Percentiles rank a stretch among this genome's conserved stretches.
phyloP scores from a whole-genome alignment of 768 basidiomycete genomes.

The Filobasidium wieringae region DNA sequence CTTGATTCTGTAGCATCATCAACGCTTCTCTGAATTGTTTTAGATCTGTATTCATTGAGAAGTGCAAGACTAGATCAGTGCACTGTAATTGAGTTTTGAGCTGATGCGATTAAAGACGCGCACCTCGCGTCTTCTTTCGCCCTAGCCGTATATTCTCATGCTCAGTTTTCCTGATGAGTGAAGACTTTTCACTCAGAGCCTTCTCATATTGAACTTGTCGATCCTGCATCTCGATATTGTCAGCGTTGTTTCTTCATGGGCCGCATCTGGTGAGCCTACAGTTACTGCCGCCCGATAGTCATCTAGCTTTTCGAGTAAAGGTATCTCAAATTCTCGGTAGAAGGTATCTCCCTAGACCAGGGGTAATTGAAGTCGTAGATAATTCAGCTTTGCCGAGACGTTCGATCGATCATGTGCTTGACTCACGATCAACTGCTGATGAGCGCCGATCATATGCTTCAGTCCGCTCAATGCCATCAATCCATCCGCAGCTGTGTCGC shows the following conservation, averaged over 20 bases:
- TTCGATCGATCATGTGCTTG: background rate
- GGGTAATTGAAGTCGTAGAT: conserved; percentile 5
- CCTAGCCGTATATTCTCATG: conserved; percentile 60
- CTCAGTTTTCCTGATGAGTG: conserved; percentile 73
- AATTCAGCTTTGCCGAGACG: background rate
- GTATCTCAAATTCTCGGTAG: conserved; percentile 79
- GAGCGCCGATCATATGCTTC: conserved; percentile 82
- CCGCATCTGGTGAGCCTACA: conserved; percentile 41
- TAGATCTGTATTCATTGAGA: conserved; percentile 50
- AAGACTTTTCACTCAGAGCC: conserved; percentile 68
- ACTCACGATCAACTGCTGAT: conserved; percentile 79
- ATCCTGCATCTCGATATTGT: conserved; percentile 46
- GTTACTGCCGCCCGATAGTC: conserved; percentile 61
- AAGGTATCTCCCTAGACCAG: conserved; percentile 60
- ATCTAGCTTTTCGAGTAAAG: conserved; percentile 71
- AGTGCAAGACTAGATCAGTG: background rate
- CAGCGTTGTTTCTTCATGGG: conserved; percentile 14
- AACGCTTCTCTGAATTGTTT: conserved; percentile 79
- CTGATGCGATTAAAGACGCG: conserved; percentile 28
- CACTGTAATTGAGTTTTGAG: background rate
- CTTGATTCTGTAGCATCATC: conserved; percentile 67
- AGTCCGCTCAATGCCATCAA: conserved; percentile 77
- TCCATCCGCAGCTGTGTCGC: conserved; percentile 61
- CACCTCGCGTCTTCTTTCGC: conserved; percentile 65
- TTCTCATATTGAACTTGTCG: conserved; percentile 74